phyloP scores from a whole-genome alignment of 345 rosid species.

The Linum lewisii region DNA sequence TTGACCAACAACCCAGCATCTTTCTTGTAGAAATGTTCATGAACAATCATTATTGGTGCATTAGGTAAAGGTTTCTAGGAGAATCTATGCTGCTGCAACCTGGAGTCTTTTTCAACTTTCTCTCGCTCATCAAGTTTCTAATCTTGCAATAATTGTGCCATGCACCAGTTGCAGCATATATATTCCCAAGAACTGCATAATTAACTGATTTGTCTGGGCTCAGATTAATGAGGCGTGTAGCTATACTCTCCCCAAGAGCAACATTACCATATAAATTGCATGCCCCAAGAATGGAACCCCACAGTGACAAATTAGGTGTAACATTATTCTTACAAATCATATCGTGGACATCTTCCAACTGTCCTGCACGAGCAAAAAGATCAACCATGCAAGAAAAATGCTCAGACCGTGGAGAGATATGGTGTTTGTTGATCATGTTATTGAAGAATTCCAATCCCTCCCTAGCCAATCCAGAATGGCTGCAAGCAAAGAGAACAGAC shows the following conservation, averaged over 20 bases:
- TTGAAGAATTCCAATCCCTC: slow-evolving; percentile 19
- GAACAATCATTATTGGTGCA: too few species aligned
- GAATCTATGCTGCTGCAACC: slow-evolving; percentile 37
- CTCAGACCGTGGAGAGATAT: slow-evolving; percentile 12
- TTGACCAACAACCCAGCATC: too few species aligned
- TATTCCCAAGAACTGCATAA: slow-evolving; percentile 14
- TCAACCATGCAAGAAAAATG: slow-evolving; percentile 22
- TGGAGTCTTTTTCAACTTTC: slow-evolving; percentile 35
- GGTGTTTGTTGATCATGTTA: slow-evolving; percentile 17
- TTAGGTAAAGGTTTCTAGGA: too few species aligned
- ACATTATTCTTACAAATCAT: slow-evolving; percentile 13
- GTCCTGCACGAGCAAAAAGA: slow-evolving; percentile 19
- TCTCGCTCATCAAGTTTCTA: slow-evolving; percentile 24
- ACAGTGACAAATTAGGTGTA: slow-evolving; percentile 15
- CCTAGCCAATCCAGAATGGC: slow-evolving; percentile 19
- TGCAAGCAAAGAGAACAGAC: slow-evolving; percentile 23
- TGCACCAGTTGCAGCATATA: slow-evolving; percentile 20
- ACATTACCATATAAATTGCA: slow-evolving; percentile 15
- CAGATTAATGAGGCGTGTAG: slow-evolving; percentile 11
- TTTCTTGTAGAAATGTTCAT: too few species aligned
- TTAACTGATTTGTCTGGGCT: slow-evolving; percentile 17
- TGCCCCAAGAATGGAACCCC: slow-evolving; percentile 25
- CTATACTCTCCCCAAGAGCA: slow-evolving; percentile 17
- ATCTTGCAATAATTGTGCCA: slow-evolving; percentile 14
- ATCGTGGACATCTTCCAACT: slow-evolving; percentile 17